phyloP scores from a whole-genome alignment of 1,284 basidiomycete genomes.

The Pseudozyma thailandica region DNA sequence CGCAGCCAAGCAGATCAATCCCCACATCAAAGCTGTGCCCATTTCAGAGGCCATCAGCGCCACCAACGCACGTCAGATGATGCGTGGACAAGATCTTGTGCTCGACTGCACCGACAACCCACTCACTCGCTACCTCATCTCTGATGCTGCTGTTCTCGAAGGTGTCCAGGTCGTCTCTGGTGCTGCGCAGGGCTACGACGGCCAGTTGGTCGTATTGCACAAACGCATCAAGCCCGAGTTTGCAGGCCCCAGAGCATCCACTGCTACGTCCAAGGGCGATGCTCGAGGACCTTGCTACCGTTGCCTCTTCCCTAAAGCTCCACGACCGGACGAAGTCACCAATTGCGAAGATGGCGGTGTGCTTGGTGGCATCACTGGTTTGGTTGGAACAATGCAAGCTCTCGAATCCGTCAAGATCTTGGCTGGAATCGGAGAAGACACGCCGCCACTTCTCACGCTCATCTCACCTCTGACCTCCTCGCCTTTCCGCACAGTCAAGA shows the following conservation, averaged over 20 bases:
- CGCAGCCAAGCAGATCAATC: constrained; percentile 63
- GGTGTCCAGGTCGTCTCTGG: constrained; percentile 86
- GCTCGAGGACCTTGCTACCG: constrained; percentile 86
- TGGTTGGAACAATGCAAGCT: constrained; percentile 91
- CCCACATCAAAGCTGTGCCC: constrained; percentile 50
- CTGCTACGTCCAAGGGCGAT: background rate
- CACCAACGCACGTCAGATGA: constrained; percentile 50
- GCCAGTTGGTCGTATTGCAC: constrained; percentile 75
- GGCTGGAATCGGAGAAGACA: constrained; percentile 54
- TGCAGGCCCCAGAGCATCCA: constrained; percentile 16
- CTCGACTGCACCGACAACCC: constrained; percentile 97
- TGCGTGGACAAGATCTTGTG: constrained; percentile 74
- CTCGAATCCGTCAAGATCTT: constrained; percentile 81
- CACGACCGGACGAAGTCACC: constrained; percentile 60
- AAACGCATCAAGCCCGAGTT: constrained; percentile 40
- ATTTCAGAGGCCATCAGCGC: constrained; percentile 32
- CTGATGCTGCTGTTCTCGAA: constrained; percentile 84
- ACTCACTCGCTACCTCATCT: constrained; percentile 89
- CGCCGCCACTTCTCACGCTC: constrained; percentile 75
- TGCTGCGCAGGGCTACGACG: constrained; percentile 90
- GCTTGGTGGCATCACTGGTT: constrained; percentile 86
- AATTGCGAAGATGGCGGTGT: constrained; percentile 92
- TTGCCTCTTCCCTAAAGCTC: constrained; percentile 81
- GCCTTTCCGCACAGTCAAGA: constrained; percentile 83
- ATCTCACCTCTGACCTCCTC: constrained; percentile 78